Evolutionary conservation across 345 rosid species (phyloP), one percentile per base, ranked within the genome.

Genomic region (Brassica napus): DNA sequence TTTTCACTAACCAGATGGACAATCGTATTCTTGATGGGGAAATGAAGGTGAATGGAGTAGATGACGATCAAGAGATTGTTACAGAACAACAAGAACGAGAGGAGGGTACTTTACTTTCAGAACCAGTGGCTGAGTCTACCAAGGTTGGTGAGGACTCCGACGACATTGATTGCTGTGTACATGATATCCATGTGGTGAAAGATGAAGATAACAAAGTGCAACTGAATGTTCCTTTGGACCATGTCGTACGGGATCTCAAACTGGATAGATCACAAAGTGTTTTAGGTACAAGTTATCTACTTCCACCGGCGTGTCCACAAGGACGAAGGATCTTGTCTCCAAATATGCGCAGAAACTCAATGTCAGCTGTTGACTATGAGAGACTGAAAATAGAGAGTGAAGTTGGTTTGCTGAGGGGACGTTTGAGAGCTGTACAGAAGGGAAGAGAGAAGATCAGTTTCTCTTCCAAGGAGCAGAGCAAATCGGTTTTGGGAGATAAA

Each of bases 361-460:
- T 91, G 97, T 88, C 97, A 70, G 86, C 88, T 69, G 81, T 88
- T 76, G 97, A 91, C 75, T 82, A 75, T 71, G 94, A 91, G 71
- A 87, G 92, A 82, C 69, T 79, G 15, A 91, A 89, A 78, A 81
- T 91, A 39, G 94, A 91, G 67, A 77, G 73, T 72, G 94, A 91
- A 87, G 91, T 91, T 74, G 92, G 54, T 5, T 39, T 66, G 70
- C 52, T 66, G 16, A 66, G 70, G 11, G 70, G 70, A 21, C 4
- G 70, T 7, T 66, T 66, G 8, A 66, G 70, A 39, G 54, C 70
- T 66, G 54, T 66, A 10, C 70, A 66, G 44, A 66, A 66, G 70
- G 70, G 70, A 37, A 66, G 70, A 21, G 70, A 66, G 32, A 89
- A 86, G 81, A 84, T 87, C 31, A 88, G 81, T 69, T 68, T 84